Percentiles rank a stretch among this genome's conserved stretches.
Conservation (phyloP, 2,329 filamentous ascomycete genomes). For the Monosporascus ibericus region DNA sequence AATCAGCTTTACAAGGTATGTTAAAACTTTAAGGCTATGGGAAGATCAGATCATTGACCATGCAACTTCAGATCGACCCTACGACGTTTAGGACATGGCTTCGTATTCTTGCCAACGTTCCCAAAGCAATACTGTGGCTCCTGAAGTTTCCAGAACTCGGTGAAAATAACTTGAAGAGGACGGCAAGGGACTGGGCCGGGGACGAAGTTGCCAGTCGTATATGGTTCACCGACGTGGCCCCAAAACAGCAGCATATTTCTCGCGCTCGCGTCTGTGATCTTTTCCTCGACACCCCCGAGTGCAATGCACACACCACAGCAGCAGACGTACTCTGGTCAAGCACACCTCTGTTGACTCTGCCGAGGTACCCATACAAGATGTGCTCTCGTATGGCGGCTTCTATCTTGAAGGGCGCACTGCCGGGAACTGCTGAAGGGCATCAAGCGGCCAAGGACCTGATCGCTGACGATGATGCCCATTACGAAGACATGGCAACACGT, state of each 20-base stretch:
- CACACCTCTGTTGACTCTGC: constrained; percentile 83
- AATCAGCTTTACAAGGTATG: constrained; percentile 95
- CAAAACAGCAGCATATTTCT: constrained; percentile 89
- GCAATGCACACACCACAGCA: constrained; percentile 95
- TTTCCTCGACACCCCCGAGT: constrained; percentile 95
- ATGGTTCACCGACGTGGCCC: constrained; percentile 92
- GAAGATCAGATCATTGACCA: constrained; percentile 8
- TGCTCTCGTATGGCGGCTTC: constrained; percentile 97
- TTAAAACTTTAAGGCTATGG: background rate
- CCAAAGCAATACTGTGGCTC: constrained; percentile 89
- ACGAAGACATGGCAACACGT: constrained; percentile 70
- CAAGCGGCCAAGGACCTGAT: constrained; percentile 70
- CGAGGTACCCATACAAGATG: constrained; percentile 96
- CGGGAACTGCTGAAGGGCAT: constrained; percentile 60
- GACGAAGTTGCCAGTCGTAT: constrained; percentile 79
- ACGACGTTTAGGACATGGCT: constrained; percentile 95
- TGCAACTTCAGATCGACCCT: constrained; percentile 71
- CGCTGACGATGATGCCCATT: constrained; percentile 70
- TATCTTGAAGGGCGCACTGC: constrained; percentile 84
- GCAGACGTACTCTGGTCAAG: constrained; percentile 96
- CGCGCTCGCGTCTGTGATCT: constrained; percentile 88
- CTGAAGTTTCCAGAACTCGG: constrained; percentile 94
- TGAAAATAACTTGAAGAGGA: constrained; percentile 75
- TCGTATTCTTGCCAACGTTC: constrained; percentile 77
- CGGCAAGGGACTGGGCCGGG: constrained; percentile 78